A percentile compares a stretch with the other conserved stretches of the same genome.
Conservation (phyloP, 2,329 filamentous ascomycete genomes). For the Knufia petricola region DNA sequence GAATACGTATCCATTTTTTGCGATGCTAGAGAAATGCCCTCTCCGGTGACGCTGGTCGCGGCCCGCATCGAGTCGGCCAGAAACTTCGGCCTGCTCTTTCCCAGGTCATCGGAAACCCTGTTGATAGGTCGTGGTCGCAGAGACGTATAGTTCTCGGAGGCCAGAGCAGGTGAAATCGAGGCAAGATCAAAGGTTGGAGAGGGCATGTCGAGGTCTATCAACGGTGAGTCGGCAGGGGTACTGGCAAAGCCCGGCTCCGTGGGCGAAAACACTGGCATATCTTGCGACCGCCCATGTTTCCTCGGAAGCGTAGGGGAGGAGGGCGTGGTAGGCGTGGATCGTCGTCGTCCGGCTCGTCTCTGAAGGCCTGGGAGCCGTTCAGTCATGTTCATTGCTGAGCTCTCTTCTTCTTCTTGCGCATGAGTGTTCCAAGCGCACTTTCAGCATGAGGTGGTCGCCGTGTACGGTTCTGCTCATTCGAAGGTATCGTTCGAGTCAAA, state of each 20-base stretch:
- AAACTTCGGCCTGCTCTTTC: conserved; percentile 11
- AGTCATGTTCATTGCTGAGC: conserved; percentile 10
- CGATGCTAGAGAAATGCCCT: not conserved
- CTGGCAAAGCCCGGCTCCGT: conserved; percentile 13
- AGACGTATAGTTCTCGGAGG: not conserved
- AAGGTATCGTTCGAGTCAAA: not conserved
- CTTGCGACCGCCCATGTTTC: conserved; percentile 14
- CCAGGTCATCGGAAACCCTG: conserved; percentile 16
- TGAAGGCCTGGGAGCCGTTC: conserved; percentile 10
- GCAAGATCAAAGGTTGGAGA: conserved; percentile 12
- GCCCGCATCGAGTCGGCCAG: conserved; percentile 16
- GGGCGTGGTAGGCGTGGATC: conserved; percentile 19
- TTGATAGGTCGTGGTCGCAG: not conserved
- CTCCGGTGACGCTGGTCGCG: conserved; percentile 15
- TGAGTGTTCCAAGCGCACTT: not conserved
- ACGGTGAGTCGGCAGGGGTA: conserved; percentile 17
- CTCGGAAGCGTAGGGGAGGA: conserved; percentile 18
- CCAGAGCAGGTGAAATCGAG: conserved; percentile 8
- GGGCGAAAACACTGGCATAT: conserved; percentile 15
- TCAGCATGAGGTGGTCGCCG: too few species aligned
- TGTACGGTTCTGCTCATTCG: not conserved
- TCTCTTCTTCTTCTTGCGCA: conserved; percentile 6
- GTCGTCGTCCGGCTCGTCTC: conserved; percentile 15
- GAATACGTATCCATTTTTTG: not conserved
- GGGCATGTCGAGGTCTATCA: conserved; percentile 10